These are phyloP conservation scores for Millerago galiae DNA, from an alignment of 805 yeast species.

Conservation along the genomic window DNA sequence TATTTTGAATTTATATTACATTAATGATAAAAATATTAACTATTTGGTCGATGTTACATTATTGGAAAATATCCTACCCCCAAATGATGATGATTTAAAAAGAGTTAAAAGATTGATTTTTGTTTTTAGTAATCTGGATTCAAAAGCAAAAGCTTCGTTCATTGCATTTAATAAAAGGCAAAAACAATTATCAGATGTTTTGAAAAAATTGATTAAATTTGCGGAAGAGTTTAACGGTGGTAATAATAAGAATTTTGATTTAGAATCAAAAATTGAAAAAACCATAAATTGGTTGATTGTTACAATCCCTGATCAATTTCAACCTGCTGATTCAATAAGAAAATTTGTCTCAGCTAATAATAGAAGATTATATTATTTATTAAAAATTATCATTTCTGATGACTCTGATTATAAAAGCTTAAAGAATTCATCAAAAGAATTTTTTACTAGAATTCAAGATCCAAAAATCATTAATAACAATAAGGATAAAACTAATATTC, in stretches of 20 bases:
- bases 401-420: constrained; percentile 58
- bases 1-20: constrained; percentile 59
- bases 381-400: constrained; percentile 46
- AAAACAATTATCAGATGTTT: constrained; percentile 46
- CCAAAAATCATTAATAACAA: constrained; percentile 38
- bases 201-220: constrained; percentile 42
- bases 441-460: constrained; percentile 49
- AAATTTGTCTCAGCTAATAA: constrained; percentile 51
- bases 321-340: constrained; percentile 44
- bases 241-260: constrained; percentile 19
- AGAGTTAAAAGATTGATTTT: constrained; percentile 50
- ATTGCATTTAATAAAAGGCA: constrained; percentile 68
- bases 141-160: constrained; percentile 57
- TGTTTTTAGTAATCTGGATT: constrained; percentile 43
- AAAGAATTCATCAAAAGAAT: constrained; percentile 55
- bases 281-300: constrained; percentile 56
- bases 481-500: constrained; percentile 26
- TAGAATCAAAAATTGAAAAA: constrained; percentile 39
- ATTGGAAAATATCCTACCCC: constrained; percentile 56
- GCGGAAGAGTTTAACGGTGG: constrained; percentile 39
- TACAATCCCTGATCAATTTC: constrained; percentile 46
- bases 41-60: constrained; percentile 56
- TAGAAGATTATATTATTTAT: constrained; percentile 48
- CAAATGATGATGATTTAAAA: constrained; percentile 35
- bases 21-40: constrained; percentile 64